Evolutionary conservation across 768 basidiomycete genomes (phyloP).

Genomic region (Pseudohyphozyma bogoriensis): DNA sequence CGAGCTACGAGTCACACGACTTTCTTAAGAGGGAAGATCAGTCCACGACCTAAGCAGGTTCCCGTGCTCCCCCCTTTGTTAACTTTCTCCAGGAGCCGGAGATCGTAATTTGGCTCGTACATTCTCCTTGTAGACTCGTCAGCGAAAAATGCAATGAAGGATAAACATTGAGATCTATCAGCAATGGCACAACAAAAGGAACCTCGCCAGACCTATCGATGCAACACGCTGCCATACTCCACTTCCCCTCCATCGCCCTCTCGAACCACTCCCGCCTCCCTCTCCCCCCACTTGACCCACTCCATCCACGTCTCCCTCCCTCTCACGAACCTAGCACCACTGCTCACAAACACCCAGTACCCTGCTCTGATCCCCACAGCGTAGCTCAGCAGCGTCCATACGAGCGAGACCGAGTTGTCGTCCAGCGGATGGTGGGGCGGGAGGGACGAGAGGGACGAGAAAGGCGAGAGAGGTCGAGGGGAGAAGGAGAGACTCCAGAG

Average conservation of each 20-base stretch:
- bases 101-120: too few species aligned
- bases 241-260: neutral
- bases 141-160: too few species aligned
- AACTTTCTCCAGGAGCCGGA: too few species aligned
- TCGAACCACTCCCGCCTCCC: too few species aligned
- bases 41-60: too few species aligned
- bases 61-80: too few species aligned
- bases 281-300: slow-evolving; percentile 38
- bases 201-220: too few species aligned
- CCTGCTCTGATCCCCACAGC: slow-evolving; percentile 41
- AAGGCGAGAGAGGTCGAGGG: slow-evolving; percentile 34
- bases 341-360: slow-evolving; percentile 38
- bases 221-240: neutral
- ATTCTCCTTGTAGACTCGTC: too few species aligned
- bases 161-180: too few species aligned
- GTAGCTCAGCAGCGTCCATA: slow-evolving; percentile 32
- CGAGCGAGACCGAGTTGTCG: neutral
- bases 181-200: too few species aligned
- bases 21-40: too few species aligned
- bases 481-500: slow-evolving; percentile 26
- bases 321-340: slow-evolving; percentile 45
- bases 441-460: neutral
- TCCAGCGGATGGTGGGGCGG: neutral
- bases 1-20: too few species aligned
- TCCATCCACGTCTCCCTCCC: slow-evolving; percentile 51